Evolutionary conservation across 371 early-diverging fungal species (phyloP), one percentile per base, ranked within the genome.

Genomic region (Nematocida major): DNA sequence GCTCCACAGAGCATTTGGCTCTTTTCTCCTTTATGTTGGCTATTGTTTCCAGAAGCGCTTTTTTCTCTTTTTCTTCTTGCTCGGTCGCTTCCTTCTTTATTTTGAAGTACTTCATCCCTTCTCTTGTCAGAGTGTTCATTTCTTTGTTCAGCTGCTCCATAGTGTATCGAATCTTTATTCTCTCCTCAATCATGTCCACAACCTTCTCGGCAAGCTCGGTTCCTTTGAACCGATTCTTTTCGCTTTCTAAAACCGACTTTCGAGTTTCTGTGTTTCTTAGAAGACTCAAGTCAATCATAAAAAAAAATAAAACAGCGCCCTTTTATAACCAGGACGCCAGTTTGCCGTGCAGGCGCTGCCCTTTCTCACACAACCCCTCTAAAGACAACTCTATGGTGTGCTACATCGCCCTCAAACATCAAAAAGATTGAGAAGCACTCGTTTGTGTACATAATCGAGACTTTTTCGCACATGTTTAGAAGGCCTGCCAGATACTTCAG

Each of bases 81-180:
- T 51, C 20, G 1, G 50, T 32, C 3, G 36, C 66, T 2, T 66
- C 80, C 24, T 73, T 66, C 32, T 54, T 77, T 42, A 68, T 67
- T 18, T 68, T 78, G 30, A 78, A 69, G 47, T 43, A 42, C 53
- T 79, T 76, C 32, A 59, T 66, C 18, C 32, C 51, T 42, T 78
- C 61, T 66, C 67, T 78, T 22, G 51, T 69, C 0, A 57, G 36
- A 13, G n/a, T 24, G 47, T 84, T 84, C 34, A 80, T 63, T 68
- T 81, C 67, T 28, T 67, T 81, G 42, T 80, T 81, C 18, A 69
- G 59, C 30, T 82, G 57, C 32, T 84, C 84, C 45, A 76, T 66
- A 57, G 78, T 66, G 54, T 63, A 84, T 34, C 67, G 47, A 30
- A 54, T 51, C 28, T 66, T 70, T 38, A 81, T 82, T 69, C 79